Percentiles rank a stretch among this genome's conserved stretches.
These are phyloP conservation scores for Prunus armeniaca DNA, from an alignment of 306 rosid genomes.

Conservation along the genomic window DNA sequence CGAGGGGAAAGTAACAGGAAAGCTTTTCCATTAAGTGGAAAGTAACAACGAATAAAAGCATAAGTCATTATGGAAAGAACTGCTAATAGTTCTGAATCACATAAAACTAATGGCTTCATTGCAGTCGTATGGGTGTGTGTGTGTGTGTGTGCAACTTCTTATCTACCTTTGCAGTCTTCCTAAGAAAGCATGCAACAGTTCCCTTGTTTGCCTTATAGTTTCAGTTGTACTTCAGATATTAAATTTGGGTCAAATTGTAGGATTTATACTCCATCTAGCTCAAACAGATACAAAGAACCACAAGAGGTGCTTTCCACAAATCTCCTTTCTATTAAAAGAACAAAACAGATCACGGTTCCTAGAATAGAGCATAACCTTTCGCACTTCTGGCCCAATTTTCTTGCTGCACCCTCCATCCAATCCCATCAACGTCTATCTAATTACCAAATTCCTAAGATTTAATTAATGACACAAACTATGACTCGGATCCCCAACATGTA, in stretches of 20 bases:
- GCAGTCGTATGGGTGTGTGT: neutral
- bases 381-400: neutral
- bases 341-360: neutral
- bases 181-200: neutral
- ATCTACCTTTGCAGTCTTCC: neutral
- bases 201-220: neutral
- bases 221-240: neutral
- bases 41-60: neutral
- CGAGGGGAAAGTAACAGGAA: neutral
- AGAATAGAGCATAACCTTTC: neutral
- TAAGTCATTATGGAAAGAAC: neutral
- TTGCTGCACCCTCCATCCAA: neutral
- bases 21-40: neutral
- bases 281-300: neutral
- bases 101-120: neutral
- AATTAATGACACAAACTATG: neutral
- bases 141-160: neutral
- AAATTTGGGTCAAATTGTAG: neutral
- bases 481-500: neutral
- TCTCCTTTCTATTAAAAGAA: neutral
- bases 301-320: neutral
- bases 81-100: neutral
- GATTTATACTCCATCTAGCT: too few relatives aligned
- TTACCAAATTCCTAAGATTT: neutral
- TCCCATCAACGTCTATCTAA: neutral